These are phyloP conservation scores for Pichia cabralensis DNA, from an alignment of 805 yeast species.

Conservation along the genomic window DNA sequence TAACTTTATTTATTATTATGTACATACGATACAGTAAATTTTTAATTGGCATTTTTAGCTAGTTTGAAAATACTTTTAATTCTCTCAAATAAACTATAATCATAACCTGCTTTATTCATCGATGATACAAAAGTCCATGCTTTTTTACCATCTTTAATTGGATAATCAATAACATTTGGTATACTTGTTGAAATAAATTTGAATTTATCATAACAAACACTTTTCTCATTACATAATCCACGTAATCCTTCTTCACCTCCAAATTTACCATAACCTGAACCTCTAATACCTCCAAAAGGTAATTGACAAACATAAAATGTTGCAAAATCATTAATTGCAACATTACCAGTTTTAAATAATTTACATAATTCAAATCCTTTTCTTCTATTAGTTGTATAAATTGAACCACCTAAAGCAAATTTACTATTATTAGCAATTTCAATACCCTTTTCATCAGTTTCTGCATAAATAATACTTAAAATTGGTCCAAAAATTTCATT, in stretches of 20 bases:
- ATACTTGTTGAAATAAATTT: constrained; percentile 73
- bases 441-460: constrained; percentile 55
- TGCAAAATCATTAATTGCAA: constrained; percentile 96
- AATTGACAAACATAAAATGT: constrained; percentile 91
- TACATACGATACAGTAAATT: too few relatives aligned
- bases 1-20: not conserved
- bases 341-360: constrained; percentile 71
- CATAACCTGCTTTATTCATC: constrained; percentile 79
- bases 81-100: constrained; percentile 61
- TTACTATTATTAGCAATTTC: constrained; percentile 72
- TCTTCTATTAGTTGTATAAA: constrained; percentile 59
- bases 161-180: constrained; percentile 88
- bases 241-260: constrained; percentile 96
- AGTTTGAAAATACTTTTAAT: constrained; percentile 43
- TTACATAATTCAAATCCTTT: constrained; percentile 57
- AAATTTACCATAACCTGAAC: constrained; percentile 94
- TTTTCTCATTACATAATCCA: constrained; percentile 80
- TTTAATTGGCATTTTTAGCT: constrained; percentile 36
- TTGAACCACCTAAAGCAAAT: constrained; percentile 87
- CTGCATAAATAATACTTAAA: constrained; percentile 68
- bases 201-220: constrained; percentile 76
- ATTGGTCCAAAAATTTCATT: constrained; percentile 95
- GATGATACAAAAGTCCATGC: constrained; percentile 87
- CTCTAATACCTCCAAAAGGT: constrained; percentile 93
- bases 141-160: constrained; percentile 65